Percentiles rank a stretch among this genome's conserved stretches.
These are phyloP conservation scores for Sonneratia alba DNA, from an alignment of 345 rosid genomes.

Conservation along the genomic window DNA sequence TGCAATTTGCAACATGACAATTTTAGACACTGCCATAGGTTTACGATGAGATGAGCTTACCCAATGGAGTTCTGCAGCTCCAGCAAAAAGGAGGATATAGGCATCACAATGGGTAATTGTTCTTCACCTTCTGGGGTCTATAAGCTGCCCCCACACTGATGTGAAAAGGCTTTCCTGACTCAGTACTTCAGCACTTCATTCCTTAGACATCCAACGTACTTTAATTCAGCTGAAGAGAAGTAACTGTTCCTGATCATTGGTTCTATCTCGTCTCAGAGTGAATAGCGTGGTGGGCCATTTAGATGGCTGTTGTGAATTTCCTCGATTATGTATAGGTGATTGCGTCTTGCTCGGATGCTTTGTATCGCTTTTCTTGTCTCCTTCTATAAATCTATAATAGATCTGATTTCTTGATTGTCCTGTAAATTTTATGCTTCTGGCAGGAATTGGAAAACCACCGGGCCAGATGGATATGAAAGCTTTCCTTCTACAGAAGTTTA, in stretches of 20 bases:
- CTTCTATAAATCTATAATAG: neutral
- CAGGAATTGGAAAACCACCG: conserved; percentile 89
- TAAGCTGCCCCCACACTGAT: neutral
- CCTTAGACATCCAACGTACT: neutral
- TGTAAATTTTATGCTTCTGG: neutral
- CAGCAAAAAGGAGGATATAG: conserved; percentile 92
- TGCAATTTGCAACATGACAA: neutral
- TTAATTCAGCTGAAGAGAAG: neutral
- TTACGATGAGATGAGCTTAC: conserved; percentile 83
- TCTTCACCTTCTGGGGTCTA: neutral
- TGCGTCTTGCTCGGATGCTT: neutral
- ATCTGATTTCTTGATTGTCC: neutral
- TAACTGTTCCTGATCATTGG: neutral
- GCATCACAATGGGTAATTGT: conserved; percentile 71
- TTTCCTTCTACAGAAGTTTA: conserved; percentile 79
- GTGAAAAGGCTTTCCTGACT: neutral
- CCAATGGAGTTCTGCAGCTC: conserved; percentile 79
- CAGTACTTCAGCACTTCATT: neutral
- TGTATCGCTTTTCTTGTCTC: neutral
- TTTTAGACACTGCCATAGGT: conserved; percentile 27
- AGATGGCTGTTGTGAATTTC: conserved; percentile 63
- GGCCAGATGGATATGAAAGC: conserved; percentile 93
- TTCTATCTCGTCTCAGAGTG: conserved; percentile 37
- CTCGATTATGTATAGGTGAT: conserved; percentile 70
- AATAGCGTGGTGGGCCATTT: conserved; percentile 71